These are phyloP conservation scores for Ochetophila trinervis DNA, from an alignment of 306 rosid genomes.

Conservation along the genomic window DNA sequence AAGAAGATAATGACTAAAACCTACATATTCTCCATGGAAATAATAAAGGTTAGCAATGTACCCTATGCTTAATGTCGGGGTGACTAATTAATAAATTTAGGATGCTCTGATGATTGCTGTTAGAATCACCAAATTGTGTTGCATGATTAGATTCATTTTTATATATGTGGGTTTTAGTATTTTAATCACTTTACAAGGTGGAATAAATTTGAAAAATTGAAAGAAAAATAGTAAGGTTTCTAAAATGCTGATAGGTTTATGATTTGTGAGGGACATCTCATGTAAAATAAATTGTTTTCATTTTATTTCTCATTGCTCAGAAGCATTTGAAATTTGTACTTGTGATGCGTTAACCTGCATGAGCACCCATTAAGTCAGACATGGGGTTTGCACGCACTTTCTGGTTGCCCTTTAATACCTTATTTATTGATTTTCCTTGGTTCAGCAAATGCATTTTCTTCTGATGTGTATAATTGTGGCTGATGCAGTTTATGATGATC, in stretches of 20 bases:
- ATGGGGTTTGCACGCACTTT: background rate
- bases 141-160: background rate
- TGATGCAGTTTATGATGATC: slow-evolving; percentile 38
- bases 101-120: slow-evolving; percentile 4
- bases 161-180: background rate
- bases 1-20: slow-evolving; percentile 68
- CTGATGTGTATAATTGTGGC: background rate
- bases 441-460: background rate
- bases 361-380: background rate
- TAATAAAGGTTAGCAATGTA: slow-evolving; percentile 50
- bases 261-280: background rate
- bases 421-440: background rate
- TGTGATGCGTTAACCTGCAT: no score
- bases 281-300: no score
- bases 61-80: slow-evolving; percentile 7
- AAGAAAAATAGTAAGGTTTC: background rate
- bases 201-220: background rate
- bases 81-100: background rate
- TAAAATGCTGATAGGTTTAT: background rate
- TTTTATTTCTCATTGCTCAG: no score
- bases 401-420: background rate
- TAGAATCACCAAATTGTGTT: background rate
- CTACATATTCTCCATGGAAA: slow-evolving; percentile 26
- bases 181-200: background rate
- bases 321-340: no score